Evolutionary conservation across 228 moss, liverwort and hornwort genomes (phyloP), one percentile per base, ranked within the genome.

Genomic region (Sphagnum fallax): DNA sequence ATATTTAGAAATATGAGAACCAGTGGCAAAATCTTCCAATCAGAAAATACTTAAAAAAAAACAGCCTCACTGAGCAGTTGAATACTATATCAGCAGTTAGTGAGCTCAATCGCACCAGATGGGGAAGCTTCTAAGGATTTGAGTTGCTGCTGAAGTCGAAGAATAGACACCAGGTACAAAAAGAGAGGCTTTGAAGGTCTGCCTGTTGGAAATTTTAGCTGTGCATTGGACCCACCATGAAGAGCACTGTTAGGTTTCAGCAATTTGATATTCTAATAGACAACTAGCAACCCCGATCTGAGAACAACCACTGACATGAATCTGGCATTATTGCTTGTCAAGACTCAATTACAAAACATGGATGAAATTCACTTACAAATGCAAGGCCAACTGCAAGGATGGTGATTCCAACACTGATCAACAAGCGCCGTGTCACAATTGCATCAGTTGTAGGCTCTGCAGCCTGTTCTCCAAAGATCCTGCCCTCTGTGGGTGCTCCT

Each of bases 401-500:
- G 6, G 92, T 70, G 48, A 98, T 49, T 47, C 89, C 98, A 74
- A 91, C 74, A 68, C 98, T 94, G 73, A 90, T 84, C 64, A 84
- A 4, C 48, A 98, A 76, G 64, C 98, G 98, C 58, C 93, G 81
- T 7, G 71, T 75, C 52, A 98, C 58, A 16, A 82, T 55, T 48
- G 74, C 82, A 69, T 83, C 83, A 49, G 89, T 86, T 51, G 85
- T 90, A 67, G 75, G 76, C 49, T 93, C 94, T 90, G 90, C 79
- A 15, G 98, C 89, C 64, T 83, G 70, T 55, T 79, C 80, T 62
- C 90, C 92, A 76, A 93, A 81, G 50, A 93, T 92, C 48, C 74
- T 82, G 65, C 98, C 98, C 77, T 98, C 98, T 5, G 90, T 93
- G 0, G 98, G 98, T 65, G 98, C 98, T 67, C 98, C 94, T 80